phyloP scores from a whole-genome alignment of 2,329 filamentous ascomycete genomes.

The Thyridium curvatum region DNA sequence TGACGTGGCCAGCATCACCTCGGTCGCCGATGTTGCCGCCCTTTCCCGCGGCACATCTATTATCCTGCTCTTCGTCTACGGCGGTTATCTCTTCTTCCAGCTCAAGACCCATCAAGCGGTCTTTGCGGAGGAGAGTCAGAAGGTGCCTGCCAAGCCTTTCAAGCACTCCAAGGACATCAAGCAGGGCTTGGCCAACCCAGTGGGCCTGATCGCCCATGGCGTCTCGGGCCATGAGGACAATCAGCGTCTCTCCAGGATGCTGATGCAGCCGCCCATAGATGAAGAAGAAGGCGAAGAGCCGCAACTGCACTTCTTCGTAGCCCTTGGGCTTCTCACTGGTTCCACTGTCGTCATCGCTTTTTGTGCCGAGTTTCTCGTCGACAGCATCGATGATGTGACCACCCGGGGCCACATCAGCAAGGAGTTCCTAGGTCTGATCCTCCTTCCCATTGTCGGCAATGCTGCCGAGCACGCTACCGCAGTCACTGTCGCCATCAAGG shows the following conservation, averaged over 20 bases:
- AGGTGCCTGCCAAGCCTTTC: constrained; percentile 57
- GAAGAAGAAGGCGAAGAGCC: constrained; percentile 72
- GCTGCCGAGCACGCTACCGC: constrained; percentile 76
- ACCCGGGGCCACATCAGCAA: constrained; percentile 52
- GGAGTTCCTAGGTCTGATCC: constrained; percentile 70
- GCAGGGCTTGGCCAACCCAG: constrained; percentile 32
- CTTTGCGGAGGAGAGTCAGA: constrained; percentile 75
- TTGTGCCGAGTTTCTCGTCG: constrained; percentile 70
- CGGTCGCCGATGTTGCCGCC: constrained; percentile 44
- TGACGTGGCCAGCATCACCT: constrained; percentile 41
- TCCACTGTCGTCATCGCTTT: constrained; percentile 75
- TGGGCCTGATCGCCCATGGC: constrained; percentile 28
- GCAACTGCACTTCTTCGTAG: constrained; percentile 65
- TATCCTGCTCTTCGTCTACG: constrained; percentile 80
- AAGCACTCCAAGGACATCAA: constrained; percentile 28
- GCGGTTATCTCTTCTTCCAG: constrained; percentile 82
- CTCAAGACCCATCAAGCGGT: constrained; percentile 76
- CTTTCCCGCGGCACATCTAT: constrained; percentile 69
- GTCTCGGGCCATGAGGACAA: constrained; percentile 20
- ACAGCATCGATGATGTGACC: constrained; percentile 63
- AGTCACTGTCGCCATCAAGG: constrained; percentile 73
- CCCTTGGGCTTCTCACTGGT: constrained; percentile 62
- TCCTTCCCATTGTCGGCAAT: constrained; percentile 73
- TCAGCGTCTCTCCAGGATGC: constrained; percentile 36
- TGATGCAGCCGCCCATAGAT: constrained; percentile 30